Percentiles rank a stretch among this genome's conserved stretches.
Evolutionary conservation across 2,329 filamentous ascomycete genomes (phyloP).

Genomic region (Penicillium verrucosum): DNA sequence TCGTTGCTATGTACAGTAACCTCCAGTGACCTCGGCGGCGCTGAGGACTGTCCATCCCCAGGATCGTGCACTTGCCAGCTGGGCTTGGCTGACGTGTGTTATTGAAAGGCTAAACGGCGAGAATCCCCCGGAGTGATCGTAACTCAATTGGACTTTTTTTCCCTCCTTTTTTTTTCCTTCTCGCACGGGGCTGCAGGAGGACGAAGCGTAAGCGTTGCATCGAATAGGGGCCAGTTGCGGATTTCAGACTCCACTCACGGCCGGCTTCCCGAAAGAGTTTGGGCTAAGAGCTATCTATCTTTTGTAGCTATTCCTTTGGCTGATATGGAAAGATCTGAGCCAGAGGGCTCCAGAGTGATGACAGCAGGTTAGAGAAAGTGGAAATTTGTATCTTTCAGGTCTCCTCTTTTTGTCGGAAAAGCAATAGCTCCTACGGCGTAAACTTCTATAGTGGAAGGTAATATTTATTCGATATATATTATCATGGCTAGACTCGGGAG

Average conservation of each 20-base stretch:
- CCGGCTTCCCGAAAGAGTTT: conserved; percentile 22
- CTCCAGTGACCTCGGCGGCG: conserved; percentile 1
- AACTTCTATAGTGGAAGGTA: background rate
- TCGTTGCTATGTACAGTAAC: background rate
- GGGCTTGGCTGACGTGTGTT: conserved; percentile 31
- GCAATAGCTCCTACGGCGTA: background rate
- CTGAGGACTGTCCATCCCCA: background rate
- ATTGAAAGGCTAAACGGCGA: conserved; percentile 22
- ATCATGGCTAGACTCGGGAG: background rate
- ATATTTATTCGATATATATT: conserved; percentile 1
- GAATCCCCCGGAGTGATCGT: conserved; percentile 33
- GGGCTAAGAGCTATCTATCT: conserved; percentile 9
- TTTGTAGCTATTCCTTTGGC: background rate
- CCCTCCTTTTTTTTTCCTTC: background rate
- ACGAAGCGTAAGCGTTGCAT: conserved; percentile 21
- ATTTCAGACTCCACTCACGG: conserved; percentile 3
- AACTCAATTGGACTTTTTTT: conserved; percentile 5
- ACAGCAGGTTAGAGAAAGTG: background rate
- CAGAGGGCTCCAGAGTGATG: conserved; percentile 4
- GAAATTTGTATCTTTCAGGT: background rate
- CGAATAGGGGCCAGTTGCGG: conserved; percentile 4
- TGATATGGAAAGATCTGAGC: conserved; percentile 1
- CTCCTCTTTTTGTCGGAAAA: background rate
- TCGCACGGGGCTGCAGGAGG: conserved; percentile 26
- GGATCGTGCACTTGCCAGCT: conserved; percentile 8